Percentiles rank a stretch among this genome's conserved stretches.
Conservation (phyloP, 176 grass and related monocot genomes). For the Oryza australiensis region DNA sequence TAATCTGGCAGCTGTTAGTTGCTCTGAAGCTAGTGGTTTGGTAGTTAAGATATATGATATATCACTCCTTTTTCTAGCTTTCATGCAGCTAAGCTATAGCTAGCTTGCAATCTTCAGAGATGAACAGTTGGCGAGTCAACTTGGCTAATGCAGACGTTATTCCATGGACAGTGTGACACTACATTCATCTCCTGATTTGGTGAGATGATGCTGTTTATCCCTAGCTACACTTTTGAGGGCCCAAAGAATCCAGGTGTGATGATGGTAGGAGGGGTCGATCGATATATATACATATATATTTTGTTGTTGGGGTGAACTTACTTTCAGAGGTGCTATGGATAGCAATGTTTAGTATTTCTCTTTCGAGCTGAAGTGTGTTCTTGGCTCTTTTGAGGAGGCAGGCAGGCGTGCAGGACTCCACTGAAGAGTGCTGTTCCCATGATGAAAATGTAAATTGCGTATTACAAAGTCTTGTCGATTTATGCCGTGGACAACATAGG, state of each 20-base stretch:
- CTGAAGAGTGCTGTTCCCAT: not conserved
- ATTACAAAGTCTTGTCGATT: not conserved
- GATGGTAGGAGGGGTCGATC: not conserved
- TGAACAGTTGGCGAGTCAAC: not conserved
- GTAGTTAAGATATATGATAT: not conserved
- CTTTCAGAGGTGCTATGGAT: conserved; percentile 16
- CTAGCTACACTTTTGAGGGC: not conserved
- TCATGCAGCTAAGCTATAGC: not conserved
- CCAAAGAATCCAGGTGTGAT: not conserved
- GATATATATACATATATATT: no score
- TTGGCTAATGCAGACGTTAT: not conserved
- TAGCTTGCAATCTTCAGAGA: conserved; percentile 24
- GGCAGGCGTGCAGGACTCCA: conserved; percentile 33
- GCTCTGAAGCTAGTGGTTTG: not conserved
- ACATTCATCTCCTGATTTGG: conserved; percentile 26
- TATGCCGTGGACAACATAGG: not conserved
- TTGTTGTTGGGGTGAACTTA: not conserved
- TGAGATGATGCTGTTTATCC: conserved; percentile 42
- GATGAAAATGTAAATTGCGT: not conserved
- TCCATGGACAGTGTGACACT: not conserved
- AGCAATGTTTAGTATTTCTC: not conserved
- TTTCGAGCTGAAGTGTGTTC: not conserved
- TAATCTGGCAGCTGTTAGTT: not conserved
- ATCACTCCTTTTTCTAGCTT: not conserved
- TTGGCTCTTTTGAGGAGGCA: not conserved